Base-by-base conservation (phyloP, 2,329 filamentous ascomycete species). In the Periconia sp. region DNA sequence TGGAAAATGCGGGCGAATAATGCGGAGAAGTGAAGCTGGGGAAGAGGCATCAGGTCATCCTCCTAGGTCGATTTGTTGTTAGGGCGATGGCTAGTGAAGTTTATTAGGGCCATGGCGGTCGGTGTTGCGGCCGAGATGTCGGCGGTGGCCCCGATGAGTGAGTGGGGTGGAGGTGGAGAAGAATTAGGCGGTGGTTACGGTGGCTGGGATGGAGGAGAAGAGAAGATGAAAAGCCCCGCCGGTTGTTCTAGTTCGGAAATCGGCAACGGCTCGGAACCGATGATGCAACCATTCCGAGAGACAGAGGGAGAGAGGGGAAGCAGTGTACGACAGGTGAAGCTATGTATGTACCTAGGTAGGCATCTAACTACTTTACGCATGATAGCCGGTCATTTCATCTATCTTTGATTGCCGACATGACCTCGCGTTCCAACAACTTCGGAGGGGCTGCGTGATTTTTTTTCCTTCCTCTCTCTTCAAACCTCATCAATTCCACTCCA, bases 241-340 rank as follows among this genome's bases (percentile, higher is more conserved):
- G 18, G 18, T 35, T 15, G 14, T 44, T 20, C 8, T 14, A 23
- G 27, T 37, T 37, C 33, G 15, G 33, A n/a, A n/a, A 6, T 37
- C 33, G 33, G 33, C 33, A 37, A 37, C 33, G 33, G 6, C n/a
- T 44, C 42, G 42, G 42, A 44, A 44, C 18, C 35, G 6, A 37
- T 30, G 45, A 37, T 17, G 45, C 23, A 47, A 31, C 13, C n/a
- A 20, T 49, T 49, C 47, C 47, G 47, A 49, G n/a, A 33, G 31
- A 33, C 31, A 37, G 33, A 14, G 11, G 23, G 23, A 27, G 23
- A 27, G 23, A 8, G 8, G 23, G 3, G 23, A 8, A 27, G 23
- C 23, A 27, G 23, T 27, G 23, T 8, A 27, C 23, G 23, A 27
- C 8, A 27, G 23, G 23, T 27, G 23, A 27, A 27, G 23, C 23